Evolutionary conservation across 2,329 filamentous ascomycete genomes (phyloP).

Genomic region (Pseudocercospora vitis): DNA sequence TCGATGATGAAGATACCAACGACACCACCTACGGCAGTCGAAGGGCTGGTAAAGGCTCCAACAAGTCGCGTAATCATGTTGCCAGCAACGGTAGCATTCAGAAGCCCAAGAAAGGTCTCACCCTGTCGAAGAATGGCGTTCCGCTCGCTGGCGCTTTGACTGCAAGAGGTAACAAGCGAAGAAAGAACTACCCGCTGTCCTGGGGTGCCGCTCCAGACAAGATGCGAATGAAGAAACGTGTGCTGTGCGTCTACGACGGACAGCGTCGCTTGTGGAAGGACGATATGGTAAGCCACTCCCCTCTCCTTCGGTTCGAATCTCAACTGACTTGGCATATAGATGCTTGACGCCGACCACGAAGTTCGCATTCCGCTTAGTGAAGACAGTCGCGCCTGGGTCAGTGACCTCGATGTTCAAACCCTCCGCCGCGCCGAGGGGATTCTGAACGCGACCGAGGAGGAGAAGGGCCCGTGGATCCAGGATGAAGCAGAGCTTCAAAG

Average conservation of each 20-base stretch:
- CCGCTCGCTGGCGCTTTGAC: conserved; percentile 51
- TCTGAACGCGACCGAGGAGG: conserved; percentile 74
- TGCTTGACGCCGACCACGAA: conserved; percentile 93
- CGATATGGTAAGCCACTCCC: conserved; percentile 66
- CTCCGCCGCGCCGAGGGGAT: conserved; percentile 85
- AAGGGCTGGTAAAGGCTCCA: conserved; percentile 49
- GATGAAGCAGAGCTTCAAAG: conserved; percentile 66
- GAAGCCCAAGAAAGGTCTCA: conserved; percentile 66
- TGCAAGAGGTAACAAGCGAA: conserved; percentile 72
- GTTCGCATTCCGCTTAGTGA: conserved; percentile 76
- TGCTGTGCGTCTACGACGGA: conserved; percentile 90
- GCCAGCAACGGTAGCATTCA: conserved; percentile 35
- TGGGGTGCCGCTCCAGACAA: conserved; percentile 92
- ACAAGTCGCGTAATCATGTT: conserved; percentile 43
- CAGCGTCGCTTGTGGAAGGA: conserved; percentile 88
- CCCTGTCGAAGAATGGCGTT: conserved; percentile 73
- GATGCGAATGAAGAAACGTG: conserved; percentile 98
- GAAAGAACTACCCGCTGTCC: conserved; percentile 86
- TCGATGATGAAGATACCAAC: conserved; percentile 54
- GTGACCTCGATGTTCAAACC: conserved; percentile 89
- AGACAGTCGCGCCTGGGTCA: conserved; percentile 75
- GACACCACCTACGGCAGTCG: conserved; percentile 56
- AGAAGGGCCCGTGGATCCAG: conserved; percentile 77
- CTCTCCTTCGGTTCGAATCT: neutral
- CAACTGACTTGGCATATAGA: conserved; percentile 39